A percentile compares a stretch with the other conserved stretches of the same genome.
These are phyloP conservation scores for Raddia distichophylla DNA, from an alignment of 176 grass and related monocot species.

Conservation along the genomic window DNA sequence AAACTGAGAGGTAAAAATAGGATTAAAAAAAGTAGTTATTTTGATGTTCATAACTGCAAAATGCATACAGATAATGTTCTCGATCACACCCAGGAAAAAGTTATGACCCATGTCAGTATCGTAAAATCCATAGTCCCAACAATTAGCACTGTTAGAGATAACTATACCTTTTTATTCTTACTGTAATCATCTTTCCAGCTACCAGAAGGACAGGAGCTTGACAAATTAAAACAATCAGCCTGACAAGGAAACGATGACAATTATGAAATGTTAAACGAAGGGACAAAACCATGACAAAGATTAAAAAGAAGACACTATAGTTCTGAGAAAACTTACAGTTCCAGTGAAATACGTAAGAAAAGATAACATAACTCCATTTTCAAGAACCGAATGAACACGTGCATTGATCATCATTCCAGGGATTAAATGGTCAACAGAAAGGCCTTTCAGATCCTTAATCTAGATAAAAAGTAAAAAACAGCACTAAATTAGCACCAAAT, in stretches of 20 bases:
- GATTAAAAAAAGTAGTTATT: not conserved
- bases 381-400: conserved; percentile 75
- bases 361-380: conserved; percentile 92
- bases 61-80: not conserved
- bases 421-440: conserved; percentile 93
- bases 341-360: conserved; percentile 98
- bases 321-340: conserved; percentile 60
- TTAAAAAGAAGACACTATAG: conserved; percentile 1
- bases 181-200: conserved; percentile 88
- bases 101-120: not conserved
- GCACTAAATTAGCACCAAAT: conserved; percentile 32
- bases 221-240: conserved; percentile 89
- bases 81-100: not conserved
- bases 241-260: conserved; percentile 39
- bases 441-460: conserved; percentile 89
- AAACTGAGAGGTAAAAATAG: not conserved
- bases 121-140: not conserved
- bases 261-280: conserved; percentile 26
- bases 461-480: conserved; percentile 36
- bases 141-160: conserved; percentile 24
- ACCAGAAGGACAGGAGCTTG: conserved; percentile 53
- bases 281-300: conserved; percentile 18
- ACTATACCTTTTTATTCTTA: conserved; percentile 83
- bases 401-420: conserved; percentile 99
- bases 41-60: not conserved